Evolutionary conservation across 164 flowering plant species (phyloP), one percentile per base, ranked within the genome.

Genomic region (Hamamelis virginiana): DNA sequence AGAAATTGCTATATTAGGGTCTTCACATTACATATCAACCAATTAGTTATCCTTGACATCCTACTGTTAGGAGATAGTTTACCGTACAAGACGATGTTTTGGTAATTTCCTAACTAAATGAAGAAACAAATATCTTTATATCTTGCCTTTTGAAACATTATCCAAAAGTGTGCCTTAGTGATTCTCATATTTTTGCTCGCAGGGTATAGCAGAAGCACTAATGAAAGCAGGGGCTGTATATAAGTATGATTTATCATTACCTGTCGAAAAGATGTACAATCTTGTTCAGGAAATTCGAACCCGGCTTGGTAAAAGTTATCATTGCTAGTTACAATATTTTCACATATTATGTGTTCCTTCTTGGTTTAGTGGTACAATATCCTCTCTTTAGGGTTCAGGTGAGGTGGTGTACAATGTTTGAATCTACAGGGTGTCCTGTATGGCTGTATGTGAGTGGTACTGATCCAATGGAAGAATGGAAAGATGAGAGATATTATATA

Each of bases 241-340:
- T 81, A 96, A 96, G 74, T 96, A 96, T 77, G 99, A 96, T 81
- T 76, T 96, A 70, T 96, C 98, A 70, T 70, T 96, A 74, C 99
- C 97, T 56, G 81, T 86, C 68, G 97, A 87, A 72, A 83, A 86
- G 75, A 84, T 93, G 84, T 93, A 96, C 67, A 75, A 84, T 74
- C 83, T 93, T 80, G 99, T 96, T 21, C 90, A 89, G 73, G 96
- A 93, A 79, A 90, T 93, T 95, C 84, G 92, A 56, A 61, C 9
- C 58, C 85, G 95, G 60, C 86, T 93, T 25, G 97, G 97, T 96
- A 84, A 75, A 67, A 45, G 18, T 38, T 9, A 25, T 61, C 58
- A 19, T 64, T 46, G 21, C 19, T 59, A 59, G 45, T 63, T 70
- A 61, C 15, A 33, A 33, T 33, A 2, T 33, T n/a, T 48, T 59